Conservation (phyloP, 768 basidiomycete species). For the Pleurotus citrinopileatus region DNA sequence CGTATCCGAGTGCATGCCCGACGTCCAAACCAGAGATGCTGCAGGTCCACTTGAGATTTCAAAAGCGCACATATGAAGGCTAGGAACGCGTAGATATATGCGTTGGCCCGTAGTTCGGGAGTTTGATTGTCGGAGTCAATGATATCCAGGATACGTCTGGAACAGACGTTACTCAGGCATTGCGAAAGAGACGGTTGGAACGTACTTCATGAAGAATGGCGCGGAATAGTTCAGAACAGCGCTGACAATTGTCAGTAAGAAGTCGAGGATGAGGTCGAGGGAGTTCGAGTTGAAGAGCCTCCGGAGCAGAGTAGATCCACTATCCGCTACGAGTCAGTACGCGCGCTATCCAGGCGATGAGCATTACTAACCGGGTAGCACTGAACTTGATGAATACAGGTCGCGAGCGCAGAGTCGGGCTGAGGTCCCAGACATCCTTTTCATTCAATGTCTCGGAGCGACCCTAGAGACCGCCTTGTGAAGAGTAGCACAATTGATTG, state of each 20-base stretch:
- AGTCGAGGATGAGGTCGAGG: slow-evolving; percentile 56
- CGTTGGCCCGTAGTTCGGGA: slow-evolving; percentile 49
- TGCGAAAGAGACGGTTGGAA: slow-evolving; percentile 3
- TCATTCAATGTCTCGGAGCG: slow-evolving; percentile 59
- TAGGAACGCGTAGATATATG: slow-evolving; percentile 78
- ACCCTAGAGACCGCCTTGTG: slow-evolving; percentile 28
- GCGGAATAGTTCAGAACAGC: slow-evolving; percentile 76
- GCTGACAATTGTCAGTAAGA: slow-evolving; percentile 61
- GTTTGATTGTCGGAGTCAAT: slow-evolving; percentile 43
- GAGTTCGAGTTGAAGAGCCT: slow-evolving; percentile 44
- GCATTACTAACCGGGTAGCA: slow-evolving; percentile 27
- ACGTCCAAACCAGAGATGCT: slow-evolving; percentile 79
- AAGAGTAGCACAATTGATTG: background rate
- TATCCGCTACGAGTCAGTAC: slow-evolving; percentile 13
- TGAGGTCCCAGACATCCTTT: slow-evolving; percentile 68
- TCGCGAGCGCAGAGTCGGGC: slow-evolving; percentile 63
- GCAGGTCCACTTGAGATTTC: slow-evolving; percentile 68
- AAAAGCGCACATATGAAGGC: slow-evolving; percentile 60
- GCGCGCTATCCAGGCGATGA: background rate
- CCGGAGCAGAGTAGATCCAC: slow-evolving; percentile 38
- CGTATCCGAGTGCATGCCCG: slow-evolving; percentile 73
- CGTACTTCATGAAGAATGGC: slow-evolving; percentile 83
- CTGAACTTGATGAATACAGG: slow-evolving; percentile 58
- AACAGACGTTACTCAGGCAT: slow-evolving; percentile 11
- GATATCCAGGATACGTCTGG: slow-evolving; percentile 58